These are phyloP conservation scores for Boletus coccyginus DNA, from an alignment of 768 basidiomycete genomes.

Conservation along the genomic window DNA sequence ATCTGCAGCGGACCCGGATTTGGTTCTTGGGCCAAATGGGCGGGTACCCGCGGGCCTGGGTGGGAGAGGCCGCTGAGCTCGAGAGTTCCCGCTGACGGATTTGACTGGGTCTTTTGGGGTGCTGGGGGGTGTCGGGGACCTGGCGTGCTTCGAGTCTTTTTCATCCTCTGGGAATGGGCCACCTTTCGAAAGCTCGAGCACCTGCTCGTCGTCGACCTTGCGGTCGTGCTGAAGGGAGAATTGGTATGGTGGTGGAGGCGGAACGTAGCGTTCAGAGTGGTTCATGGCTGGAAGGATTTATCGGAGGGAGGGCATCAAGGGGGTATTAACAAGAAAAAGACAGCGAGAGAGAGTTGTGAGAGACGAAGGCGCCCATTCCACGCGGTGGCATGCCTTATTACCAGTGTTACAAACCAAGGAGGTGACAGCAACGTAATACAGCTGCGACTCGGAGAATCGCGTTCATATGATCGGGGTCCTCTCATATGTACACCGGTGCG, in stretches of 20 bases:
- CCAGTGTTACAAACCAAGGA: too few relatives aligned
- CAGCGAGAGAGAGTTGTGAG: background rate
- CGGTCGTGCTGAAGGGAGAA: constrained; percentile 45
- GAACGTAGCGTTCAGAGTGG: constrained; percentile 20
- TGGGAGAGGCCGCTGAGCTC: constrained; percentile 26
- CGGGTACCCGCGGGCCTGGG: constrained; percentile 14
- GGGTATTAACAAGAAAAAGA: too few relatives aligned
- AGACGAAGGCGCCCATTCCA: constrained; percentile 8
- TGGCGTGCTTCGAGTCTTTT: constrained; percentile 12
- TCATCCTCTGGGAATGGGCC: constrained; percentile 15
- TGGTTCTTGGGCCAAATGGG: background rate
- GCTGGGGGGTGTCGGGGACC: constrained; percentile 3
- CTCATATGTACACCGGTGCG: too few relatives aligned
- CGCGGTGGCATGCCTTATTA: constrained; percentile 9
- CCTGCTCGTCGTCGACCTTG: constrained; percentile 40
- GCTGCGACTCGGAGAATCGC: background rate
- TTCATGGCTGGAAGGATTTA: constrained; percentile 15
- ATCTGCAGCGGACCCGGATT: background rate
- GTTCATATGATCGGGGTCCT: background rate
- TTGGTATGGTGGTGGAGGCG: constrained; percentile 43
- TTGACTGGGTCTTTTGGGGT: background rate
- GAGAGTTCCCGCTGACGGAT: background rate
- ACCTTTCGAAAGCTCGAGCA: constrained; percentile 8
- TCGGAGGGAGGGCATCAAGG: background rate
- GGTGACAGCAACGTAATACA: constrained; percentile 3